A percentile compares a stretch with the other conserved stretches of the same genome.
phyloP scores from a whole-genome alignment of 768 basidiomycete genomes.

The Lactarius quietus region DNA sequence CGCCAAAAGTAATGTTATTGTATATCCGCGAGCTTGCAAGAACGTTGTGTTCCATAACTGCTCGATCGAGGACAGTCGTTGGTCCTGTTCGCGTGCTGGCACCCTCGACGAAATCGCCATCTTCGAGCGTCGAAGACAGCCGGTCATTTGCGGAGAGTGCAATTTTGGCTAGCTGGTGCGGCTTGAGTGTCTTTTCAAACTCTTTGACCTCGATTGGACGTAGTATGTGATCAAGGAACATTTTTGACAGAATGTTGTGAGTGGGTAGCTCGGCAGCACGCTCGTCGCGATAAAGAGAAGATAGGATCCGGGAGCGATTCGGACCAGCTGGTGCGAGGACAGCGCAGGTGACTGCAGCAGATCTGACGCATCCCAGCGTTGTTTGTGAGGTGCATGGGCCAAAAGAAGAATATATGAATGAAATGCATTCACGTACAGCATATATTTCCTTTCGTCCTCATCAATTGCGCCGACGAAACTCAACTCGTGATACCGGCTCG shows the following conservation, averaged over 20 bases:
- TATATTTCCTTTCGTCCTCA: constrained; percentile 86
- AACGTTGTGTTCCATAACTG: constrained; percentile 98
- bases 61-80: constrained; percentile 92
- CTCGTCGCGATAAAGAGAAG: constrained; percentile 92
- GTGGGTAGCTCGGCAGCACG: constrained; percentile 75
- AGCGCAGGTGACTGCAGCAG: constrained; percentile 92
- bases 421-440: constrained; percentile 60
- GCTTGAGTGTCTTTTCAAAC: constrained; percentile 82
- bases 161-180: constrained; percentile 93
- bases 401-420: not conserved
- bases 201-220: constrained; percentile 84
- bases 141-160: constrained; percentile 80
- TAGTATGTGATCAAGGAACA: constrained; percentile 98
- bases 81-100: constrained; percentile 84
- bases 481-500: constrained; percentile 89
- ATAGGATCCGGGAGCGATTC: constrained; percentile 88
- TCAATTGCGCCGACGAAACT: constrained; percentile 90
- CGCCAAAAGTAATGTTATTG: constrained; percentile 94
- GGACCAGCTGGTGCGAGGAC: constrained; percentile 97
- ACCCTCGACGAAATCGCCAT: constrained; percentile 50
- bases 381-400: constrained; percentile 4
- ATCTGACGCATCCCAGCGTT: constrained; percentile 39
- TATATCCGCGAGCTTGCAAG: constrained; percentile 96
- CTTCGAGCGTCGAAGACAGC: constrained; percentile 62
- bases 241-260: constrained; percentile 90